These are phyloP conservation scores for Populus alba DNA, from an alignment of 345 rosid genomes.

Conservation along the genomic window DNA sequence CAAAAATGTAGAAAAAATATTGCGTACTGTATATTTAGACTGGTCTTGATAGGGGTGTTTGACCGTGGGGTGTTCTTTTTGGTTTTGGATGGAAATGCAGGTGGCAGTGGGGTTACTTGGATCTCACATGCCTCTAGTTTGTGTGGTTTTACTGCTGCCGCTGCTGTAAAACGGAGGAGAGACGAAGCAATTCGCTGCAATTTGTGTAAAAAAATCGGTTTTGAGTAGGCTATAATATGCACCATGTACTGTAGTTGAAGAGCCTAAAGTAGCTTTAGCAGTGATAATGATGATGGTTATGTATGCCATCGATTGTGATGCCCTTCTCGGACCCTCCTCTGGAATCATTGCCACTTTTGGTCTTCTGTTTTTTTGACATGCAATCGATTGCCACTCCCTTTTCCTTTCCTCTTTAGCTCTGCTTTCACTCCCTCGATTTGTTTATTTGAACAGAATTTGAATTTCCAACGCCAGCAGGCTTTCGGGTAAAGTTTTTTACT, in stretches of 20 bases:
- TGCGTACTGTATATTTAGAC: background rate
- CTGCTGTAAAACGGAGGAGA: conserved; percentile 10
- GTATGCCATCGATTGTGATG: background rate
- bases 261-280: conserved; percentile 35
- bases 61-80: background rate
- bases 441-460: conserved; percentile 1
- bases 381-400: conserved; percentile 25
- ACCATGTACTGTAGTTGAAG: conserved; percentile 7
- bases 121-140: conserved; percentile 26
- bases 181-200: background rate
- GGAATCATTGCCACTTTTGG: conserved; percentile 28
- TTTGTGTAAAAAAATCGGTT: conserved; percentile 10
- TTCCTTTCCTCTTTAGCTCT: conserved; percentile 1
- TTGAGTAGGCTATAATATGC: conserved; percentile 5
- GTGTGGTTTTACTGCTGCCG: conserved; percentile 18
- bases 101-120: conserved; percentile 37
- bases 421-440: background rate
- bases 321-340: conserved; percentile 19
- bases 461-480: background rate
- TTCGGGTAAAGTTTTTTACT: background rate
- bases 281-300: conserved; percentile 16
- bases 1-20: background rate
- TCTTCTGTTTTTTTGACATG: conserved; percentile 27
- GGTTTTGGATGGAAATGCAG: conserved; percentile 33
- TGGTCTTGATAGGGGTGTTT: conserved; percentile 5